Evolutionary conservation across 495 filamentous ascomycete species (phyloP).

Genomic region (Neurospora sp.): DNA sequence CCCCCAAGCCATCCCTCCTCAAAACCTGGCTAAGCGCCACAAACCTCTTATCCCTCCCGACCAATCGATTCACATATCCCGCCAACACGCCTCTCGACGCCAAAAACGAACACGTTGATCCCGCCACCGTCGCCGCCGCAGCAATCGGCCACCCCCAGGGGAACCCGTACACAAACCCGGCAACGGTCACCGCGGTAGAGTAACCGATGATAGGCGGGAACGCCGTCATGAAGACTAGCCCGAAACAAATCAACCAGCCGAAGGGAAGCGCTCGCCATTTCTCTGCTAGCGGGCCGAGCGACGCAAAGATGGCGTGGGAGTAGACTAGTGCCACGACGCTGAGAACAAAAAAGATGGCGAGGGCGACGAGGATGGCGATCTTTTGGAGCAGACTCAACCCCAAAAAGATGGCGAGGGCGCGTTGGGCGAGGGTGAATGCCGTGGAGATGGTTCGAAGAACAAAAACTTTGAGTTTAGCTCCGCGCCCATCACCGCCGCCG

Average conservation of each 20-base stretch:
- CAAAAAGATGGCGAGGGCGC: conserved; percentile 20
- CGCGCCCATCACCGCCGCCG: neutral
- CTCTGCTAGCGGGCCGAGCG: conserved; percentile 57
- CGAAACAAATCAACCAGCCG: conserved; percentile 75
- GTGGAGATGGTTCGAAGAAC: conserved; percentile 10
- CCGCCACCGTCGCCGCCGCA: conserved; percentile 67
- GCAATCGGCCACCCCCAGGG: conserved; percentile 86
- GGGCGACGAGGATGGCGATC: conserved; percentile 38
- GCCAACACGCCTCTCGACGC: conserved; percentile 68
- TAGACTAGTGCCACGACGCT: conserved; percentile 62
- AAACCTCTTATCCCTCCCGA: conserved; percentile 69
- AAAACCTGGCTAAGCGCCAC: conserved; percentile 50
- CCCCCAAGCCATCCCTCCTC: conserved; percentile 74
- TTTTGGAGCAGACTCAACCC: conserved; percentile 50
- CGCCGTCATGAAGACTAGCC: conserved; percentile 62
- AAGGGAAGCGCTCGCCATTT: conserved; percentile 57
- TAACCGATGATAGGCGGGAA: conserved; percentile 93
- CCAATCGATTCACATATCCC: conserved; percentile 64
- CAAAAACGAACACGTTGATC: conserved; percentile 63
- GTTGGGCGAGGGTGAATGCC: conserved; percentile 8
- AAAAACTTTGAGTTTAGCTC: conserved; percentile 1
- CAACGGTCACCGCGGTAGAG: conserved; percentile 71
- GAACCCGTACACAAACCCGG: conserved; percentile 91
- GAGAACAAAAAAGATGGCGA: conserved; percentile 39
- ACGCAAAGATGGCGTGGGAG: conserved; percentile 65